Base-by-base conservation (phyloP, 2,329 filamentous ascomycete species). In the Rachicladosporium sp. region DNA sequence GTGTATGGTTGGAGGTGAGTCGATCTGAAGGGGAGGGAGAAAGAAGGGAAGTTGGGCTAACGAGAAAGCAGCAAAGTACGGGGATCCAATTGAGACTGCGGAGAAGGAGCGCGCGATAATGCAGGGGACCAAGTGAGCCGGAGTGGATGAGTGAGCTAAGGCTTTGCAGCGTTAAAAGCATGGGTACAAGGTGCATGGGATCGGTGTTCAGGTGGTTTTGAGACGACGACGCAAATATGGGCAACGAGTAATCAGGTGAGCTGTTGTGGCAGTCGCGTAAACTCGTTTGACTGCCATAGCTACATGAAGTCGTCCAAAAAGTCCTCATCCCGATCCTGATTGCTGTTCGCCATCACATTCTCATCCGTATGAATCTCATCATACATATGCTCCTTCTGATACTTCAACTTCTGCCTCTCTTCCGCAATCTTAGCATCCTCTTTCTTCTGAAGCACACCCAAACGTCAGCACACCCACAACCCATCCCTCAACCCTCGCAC, bases 311-410 rank as follows among this genome's bases (percentile, higher is more conserved):
- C 89, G 43, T 95, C 88, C 55, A 85, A 74, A 66, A 84, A 88
- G 58, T 84, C 69, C 43, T 78, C 74, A 46, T 73, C 71, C 10
- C 86, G 75, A 55, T 94, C 78, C 63, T 95, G 84, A 62, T 98
- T 98, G 65, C 80, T 94, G 40, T 78, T 77, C 13, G 62, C 65
- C 33, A 77, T 77, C 66, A 93, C 71, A 52, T 82, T 81, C 42
- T 94, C 84, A 39, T 93, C 86, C 4, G 74, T 77, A 61, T 94
- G 87, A 39, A 95, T 63, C 35, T 94, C 87, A 57, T 96, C 91
- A 61, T 98, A 98, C 2, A 88, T 89, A 64, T 98, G 89, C n/a
- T 94, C 87, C 64, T 91, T 91, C 63, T 93, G 85, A 73, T 79
- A 93, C 61, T 93, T 93, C 64, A 89, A 76, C 62, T 93, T 81